Evolutionary conservation across 495 filamentous ascomycete genomes (phyloP).

Genomic region (Penicillium diatomitis): DNA sequence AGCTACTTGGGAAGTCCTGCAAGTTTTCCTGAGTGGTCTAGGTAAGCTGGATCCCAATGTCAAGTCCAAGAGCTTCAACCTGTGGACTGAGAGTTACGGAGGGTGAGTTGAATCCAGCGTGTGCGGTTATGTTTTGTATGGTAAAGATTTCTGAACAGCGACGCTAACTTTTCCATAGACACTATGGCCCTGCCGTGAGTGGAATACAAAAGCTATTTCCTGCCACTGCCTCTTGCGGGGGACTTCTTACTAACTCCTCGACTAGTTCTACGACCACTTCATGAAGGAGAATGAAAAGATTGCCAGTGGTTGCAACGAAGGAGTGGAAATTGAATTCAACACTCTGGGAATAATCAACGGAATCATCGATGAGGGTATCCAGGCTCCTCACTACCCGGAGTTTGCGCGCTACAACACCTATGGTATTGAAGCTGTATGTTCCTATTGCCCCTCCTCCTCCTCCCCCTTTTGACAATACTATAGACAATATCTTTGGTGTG

Average conservation of each 20-base stretch:
- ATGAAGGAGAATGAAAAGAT: constrained; percentile 51
- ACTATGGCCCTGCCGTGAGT: constrained; percentile 42
- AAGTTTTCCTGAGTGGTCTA: constrained; percentile 45
- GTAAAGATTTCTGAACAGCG: neutral
- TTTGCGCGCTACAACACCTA: constrained; percentile 70
- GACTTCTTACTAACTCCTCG: constrained; percentile 1
- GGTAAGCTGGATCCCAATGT: constrained; percentile 40
- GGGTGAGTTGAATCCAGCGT: constrained; percentile 43
- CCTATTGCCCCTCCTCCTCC: constrained; percentile 6
- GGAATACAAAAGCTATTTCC: constrained; percentile 8
- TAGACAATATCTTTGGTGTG: too few species aligned
- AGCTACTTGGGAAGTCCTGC: constrained; percentile 50
- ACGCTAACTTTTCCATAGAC: constrained; percentile 18
- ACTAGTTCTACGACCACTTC: constrained; percentile 44
- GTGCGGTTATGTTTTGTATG: neutral
- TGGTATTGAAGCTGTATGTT: constrained; percentile 51
- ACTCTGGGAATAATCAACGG: constrained; percentile 54
- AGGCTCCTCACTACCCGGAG: constrained; percentile 55
- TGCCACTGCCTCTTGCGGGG: constrained; percentile 29
- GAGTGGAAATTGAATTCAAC: constrained; percentile 36
- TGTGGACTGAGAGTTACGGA: constrained; percentile 51
- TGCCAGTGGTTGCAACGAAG: constrained; percentile 30
- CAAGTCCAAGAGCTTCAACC: constrained; percentile 42
- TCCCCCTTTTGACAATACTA: too few species aligned
- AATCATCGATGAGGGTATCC: constrained; percentile 63